A percentile compares a stretch with the other conserved stretches of the same genome.
Evolutionary conservation across 2,329 filamentous ascomycete species (phyloP).

Genomic region (Exophiala mesophila): DNA sequence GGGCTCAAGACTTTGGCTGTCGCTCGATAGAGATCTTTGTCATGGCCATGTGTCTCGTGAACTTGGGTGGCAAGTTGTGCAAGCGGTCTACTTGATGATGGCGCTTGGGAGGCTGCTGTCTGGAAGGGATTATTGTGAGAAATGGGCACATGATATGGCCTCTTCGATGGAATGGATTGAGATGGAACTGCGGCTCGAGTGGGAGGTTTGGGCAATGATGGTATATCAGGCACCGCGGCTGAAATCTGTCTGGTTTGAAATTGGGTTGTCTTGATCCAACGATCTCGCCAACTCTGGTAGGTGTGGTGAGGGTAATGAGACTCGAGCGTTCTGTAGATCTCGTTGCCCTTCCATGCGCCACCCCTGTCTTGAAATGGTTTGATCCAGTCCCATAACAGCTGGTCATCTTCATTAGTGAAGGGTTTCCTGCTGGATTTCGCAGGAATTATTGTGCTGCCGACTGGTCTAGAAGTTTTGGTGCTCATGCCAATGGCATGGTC

Average conservation of each 20-base stretch:
- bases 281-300: constrained; percentile 46
- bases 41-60: too few relatives aligned
- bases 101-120: not conserved
- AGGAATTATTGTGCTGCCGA: constrained; percentile 38
- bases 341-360: constrained; percentile 36
- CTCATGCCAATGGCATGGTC: constrained; percentile 45
- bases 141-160: constrained; percentile 9
- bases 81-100: not conserved
- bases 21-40: too few relatives aligned
- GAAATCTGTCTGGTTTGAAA: constrained; percentile 12
- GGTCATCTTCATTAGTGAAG: constrained; percentile 43
- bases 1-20: not conserved
- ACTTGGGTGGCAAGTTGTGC: not conserved
- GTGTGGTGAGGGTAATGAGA: constrained; percentile 38
- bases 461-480: constrained; percentile 37
- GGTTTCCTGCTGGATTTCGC: constrained; percentile 30
- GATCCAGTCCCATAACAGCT: constrained; percentile 42
- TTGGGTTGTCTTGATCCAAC: constrained; percentile 39
- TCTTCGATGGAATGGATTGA: constrained; percentile 21
- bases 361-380: constrained; percentile 32
- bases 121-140: constrained; percentile 1
- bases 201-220: not conserved
- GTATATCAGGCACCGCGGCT: not conserved
- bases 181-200: constrained; percentile 22
- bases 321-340: constrained; percentile 43